Evolutionary conservation across 78 protist genomes (phyloP).

Genomic region (Dictyostelium capitatum): DNA sequence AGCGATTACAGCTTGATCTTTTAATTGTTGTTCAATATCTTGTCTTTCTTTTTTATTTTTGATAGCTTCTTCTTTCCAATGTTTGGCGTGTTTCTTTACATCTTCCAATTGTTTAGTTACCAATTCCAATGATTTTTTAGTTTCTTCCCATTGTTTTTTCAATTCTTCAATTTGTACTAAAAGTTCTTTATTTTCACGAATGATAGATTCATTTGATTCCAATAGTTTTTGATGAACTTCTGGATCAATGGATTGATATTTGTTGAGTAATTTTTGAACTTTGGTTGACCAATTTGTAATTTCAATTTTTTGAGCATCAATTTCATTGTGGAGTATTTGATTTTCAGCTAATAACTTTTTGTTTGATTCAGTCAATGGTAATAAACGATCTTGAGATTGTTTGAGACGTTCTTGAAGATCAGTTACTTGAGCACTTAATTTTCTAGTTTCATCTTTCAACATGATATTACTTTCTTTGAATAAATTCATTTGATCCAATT

Average conservation of each 20-base stretch:
- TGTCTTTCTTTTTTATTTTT: constrained; percentile 37
- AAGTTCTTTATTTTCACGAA: constrained; percentile 15
- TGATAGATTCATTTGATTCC: constrained; percentile 23
- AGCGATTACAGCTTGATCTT: background rate
- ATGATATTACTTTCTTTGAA: constrained; percentile 64
- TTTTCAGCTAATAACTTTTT: constrained; percentile 10
- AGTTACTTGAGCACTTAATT: background rate
- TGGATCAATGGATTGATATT: constrained; percentile 68
- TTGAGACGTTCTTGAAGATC: background rate
- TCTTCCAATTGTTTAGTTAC: constrained; percentile 46
- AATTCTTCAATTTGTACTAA: background rate
- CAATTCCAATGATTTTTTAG: constrained; percentile 14
- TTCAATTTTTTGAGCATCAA: constrained; percentile 50
- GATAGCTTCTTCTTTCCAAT: constrained; percentile 67
- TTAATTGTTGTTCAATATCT: constrained; percentile 33
- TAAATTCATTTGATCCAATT: constrained; percentile 76
- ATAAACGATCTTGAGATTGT: constrained; percentile 24
- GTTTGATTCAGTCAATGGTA: constrained; percentile 25
- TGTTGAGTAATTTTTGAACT: constrained; percentile 54
- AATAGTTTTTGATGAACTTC: constrained; percentile 65
- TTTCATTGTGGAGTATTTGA: constrained; percentile 51
- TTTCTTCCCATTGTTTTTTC: constrained; percentile 42
- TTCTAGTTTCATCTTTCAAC: constrained; percentile 63
- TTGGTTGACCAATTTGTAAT: constrained; percentile 47
- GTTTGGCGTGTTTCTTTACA: constrained; percentile 73